Evolutionary conservation across 2,329 filamentous ascomycete genomes (phyloP), one percentile per base, ranked within the genome.

Genomic region (Alternaria burnsii): DNA sequence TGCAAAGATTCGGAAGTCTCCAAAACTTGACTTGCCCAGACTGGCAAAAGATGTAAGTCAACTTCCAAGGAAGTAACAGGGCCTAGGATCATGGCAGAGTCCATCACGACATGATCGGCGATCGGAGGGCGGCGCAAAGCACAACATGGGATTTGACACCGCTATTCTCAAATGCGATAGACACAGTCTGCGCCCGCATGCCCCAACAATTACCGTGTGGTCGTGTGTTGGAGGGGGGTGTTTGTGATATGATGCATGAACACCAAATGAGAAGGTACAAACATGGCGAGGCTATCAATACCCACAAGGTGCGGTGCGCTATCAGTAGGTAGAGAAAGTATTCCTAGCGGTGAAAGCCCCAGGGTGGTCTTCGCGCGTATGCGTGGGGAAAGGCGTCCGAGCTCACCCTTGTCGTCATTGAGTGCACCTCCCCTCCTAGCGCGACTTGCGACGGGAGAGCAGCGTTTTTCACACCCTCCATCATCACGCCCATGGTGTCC

Each of bases 331-430:
- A 26, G 47, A 61, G 57, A 60, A 59, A 43, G 42, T 30, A 52
- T 34, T 42, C 58, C 53, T 62, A 64, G 62, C 69, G 68, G 59
- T 71, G 62, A 58, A 63, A 44, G 34, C 8, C n/a, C n/a, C 10
- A 40, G 51, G 32, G 32, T 36, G 32, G 32, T 36, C 12, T 36
- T 36, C 16, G 38, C 38, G 38, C 38, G 18, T 22, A 41, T 22
- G 40, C 46, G 26, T 50, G 52, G 40, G 30, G 24, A 36, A 50
- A 34, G 44, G 52, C 40, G 43, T 43, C 38, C 44, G 48, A 48
- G 58, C 46, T 43, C 18, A 16, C 34, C 58, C 53, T 53, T 66
- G 63, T 62, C 63, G 63, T 68, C 65, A 66, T 68, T 30, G 57
- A 43, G 34, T 36, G 36, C 43, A 53, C 53, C 34, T 50, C 52